phyloP scores from a whole-genome alignment of 495 filamentous ascomycete species.

The Pyronema domesticum region DNA sequence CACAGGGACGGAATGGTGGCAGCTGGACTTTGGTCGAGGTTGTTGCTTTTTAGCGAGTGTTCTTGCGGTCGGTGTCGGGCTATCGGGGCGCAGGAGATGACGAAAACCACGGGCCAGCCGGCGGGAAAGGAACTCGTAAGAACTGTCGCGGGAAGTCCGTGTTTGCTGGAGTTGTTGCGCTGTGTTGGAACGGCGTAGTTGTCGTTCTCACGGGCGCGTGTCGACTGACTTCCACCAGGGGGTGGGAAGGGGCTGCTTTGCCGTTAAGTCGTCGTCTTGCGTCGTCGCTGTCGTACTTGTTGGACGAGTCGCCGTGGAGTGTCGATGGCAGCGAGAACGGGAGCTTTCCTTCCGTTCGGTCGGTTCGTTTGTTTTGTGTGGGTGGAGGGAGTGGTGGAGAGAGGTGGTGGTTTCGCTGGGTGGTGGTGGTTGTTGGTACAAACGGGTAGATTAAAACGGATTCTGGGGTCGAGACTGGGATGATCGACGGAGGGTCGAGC shows the following conservation, averaged over 20 bases:
- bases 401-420: not conserved
- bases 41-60: not conserved
- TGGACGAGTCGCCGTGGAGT: not conserved
- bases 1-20: not conserved
- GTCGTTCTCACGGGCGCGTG: not conserved
- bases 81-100: conserved; percentile 8
- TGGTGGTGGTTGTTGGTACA: conserved; percentile 15
- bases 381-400: conserved; percentile 13
- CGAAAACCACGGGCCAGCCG: conserved; percentile 24
- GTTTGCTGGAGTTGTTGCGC: not conserved
- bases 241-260: not conserved
- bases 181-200: not conserved
- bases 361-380: conserved; percentile 7
- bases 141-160: conserved; percentile 3
- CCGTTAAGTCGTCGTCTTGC: not conserved
- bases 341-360: too few species aligned
- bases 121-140: conserved; percentile 20
- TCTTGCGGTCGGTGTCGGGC: not conserved
- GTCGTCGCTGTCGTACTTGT: not conserved
- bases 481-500: conserved; percentile 1
- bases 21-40: not conserved
- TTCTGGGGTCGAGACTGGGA: conserved; percentile 5
- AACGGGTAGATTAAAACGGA: conserved; percentile 5
- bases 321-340: not conserved
- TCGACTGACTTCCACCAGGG: not conserved